A percentile compares a stretch with the other conserved stretches of the same genome.
These are phyloP conservation scores for Obelidium mucronatum DNA, from an alignment of 192 early-diverging fungal genomes.

Conservation along the genomic window DNA sequence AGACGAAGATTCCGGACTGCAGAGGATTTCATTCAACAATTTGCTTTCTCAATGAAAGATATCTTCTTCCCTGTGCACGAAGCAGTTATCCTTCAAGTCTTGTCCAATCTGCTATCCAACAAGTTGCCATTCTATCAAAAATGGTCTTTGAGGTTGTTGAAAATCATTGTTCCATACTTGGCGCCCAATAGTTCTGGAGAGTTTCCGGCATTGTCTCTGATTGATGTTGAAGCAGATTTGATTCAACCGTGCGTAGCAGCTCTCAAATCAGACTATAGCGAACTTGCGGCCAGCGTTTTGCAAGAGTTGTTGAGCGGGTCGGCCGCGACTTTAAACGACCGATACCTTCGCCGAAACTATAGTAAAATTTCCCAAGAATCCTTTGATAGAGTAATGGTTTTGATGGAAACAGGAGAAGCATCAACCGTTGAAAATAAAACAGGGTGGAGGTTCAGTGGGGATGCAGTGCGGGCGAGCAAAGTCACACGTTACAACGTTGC, in stretches of 20 bases:
- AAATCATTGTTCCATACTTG: constrained; percentile 69
- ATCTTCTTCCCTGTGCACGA: constrained; percentile 69
- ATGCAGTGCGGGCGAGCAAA: constrained; percentile 31
- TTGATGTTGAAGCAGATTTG: constrained; percentile 65
- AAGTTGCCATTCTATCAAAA: constrained; percentile 64
- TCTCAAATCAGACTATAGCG: constrained; percentile 67
- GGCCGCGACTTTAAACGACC: constrained; percentile 21
- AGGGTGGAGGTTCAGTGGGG: constrained; percentile 43
- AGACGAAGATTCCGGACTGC: constrained; percentile 70
- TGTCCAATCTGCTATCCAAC: constrained; percentile 71
- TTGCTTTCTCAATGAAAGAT: constrained; percentile 65
- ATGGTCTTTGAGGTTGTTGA: constrained; percentile 69
- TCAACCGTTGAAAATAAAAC: constrained; percentile 21
- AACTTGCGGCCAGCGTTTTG: constrained; percentile 75
- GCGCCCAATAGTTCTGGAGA: constrained; percentile 21
- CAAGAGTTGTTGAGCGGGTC: constrained; percentile 59
- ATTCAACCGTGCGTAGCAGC: constrained; percentile 73
- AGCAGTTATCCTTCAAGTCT: constrained; percentile 64
- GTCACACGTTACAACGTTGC: constrained; percentile 52
- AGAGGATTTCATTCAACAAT: constrained; percentile 79
- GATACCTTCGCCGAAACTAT: constrained; percentile 25
- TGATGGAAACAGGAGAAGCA: constrained; percentile 16
- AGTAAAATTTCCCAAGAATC: constrained; percentile 40
- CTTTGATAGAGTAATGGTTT: constrained; percentile 10
- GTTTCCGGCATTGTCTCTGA: constrained; percentile 10